Conservation (phyloP, 1,139 yeast genomes). For the Blastobotrys aristatus region DNA sequence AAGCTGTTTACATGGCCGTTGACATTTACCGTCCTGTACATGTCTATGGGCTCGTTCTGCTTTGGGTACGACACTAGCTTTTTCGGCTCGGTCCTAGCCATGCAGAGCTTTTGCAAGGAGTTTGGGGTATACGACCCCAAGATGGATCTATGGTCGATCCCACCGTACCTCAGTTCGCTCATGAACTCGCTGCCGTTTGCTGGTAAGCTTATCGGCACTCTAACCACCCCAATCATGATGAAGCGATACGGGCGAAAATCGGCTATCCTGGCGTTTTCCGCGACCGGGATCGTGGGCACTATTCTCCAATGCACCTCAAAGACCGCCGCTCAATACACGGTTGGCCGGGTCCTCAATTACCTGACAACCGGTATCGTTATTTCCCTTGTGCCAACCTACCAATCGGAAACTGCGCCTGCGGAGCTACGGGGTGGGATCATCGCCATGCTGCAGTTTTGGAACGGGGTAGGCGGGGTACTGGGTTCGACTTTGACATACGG, state of each 20-base stretch:
- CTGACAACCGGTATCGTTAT: constrained; percentile 1
- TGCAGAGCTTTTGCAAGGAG: constrained; percentile 15
- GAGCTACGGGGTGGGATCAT: constrained; percentile 3
- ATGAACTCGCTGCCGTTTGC: constrained; percentile 15
- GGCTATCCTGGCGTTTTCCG: neutral
- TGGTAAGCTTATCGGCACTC: constrained; percentile 15
- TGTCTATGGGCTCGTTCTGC: constrained; percentile 14
- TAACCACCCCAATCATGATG: constrained; percentile 10
- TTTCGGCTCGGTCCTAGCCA: constrained; percentile 13
- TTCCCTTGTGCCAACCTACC: constrained; percentile 3
- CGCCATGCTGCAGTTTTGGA: constrained; percentile 3
- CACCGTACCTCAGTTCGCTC: constrained; percentile 14
- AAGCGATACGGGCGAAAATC: constrained; percentile 4
- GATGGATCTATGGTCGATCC: constrained; percentile 3
- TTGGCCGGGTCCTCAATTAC: constrained; percentile 1
- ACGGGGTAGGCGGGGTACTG: neutral
- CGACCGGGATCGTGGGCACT: neutral
- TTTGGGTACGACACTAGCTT: constrained; percentile 16
- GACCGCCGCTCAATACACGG: constrained; percentile 4
- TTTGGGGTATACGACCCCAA: constrained; percentile 13
- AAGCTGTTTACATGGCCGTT: constrained; percentile 10
- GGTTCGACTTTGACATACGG: neutral
- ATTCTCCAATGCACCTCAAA: constrained; percentile 1
- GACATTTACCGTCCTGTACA: constrained; percentile 9
- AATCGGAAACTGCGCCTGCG: constrained; percentile 6